Evolutionary conservation across 495 filamentous ascomycete genomes (phyloP).

Genomic region (Thermochaetoides thermophila): DNA sequence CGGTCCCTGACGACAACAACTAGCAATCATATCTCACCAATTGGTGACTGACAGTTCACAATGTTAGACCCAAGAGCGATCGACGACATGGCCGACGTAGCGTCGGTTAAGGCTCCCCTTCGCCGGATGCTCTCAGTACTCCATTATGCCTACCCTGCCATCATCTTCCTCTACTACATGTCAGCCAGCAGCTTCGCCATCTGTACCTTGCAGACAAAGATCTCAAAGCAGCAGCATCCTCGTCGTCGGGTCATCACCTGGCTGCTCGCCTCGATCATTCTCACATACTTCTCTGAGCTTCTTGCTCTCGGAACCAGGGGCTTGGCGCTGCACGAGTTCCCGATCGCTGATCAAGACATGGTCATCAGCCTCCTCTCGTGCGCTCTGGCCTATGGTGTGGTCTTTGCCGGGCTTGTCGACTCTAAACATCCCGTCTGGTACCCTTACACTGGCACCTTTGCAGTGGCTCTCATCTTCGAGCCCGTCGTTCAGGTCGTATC

Average conservation of each 20-base stretch:
- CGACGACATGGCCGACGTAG: constrained; percentile 1
- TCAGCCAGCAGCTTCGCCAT: constrained; percentile 34
- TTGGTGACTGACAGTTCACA: background rate
- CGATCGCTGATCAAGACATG: constrained; percentile 25
- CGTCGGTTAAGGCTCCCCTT: constrained; percentile 1
- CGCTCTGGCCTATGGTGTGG: constrained; percentile 38
- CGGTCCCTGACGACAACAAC: background rate
- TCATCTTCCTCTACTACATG: constrained; percentile 42
- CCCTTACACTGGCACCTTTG: constrained; percentile 42
- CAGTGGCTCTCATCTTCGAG: constrained; percentile 38
- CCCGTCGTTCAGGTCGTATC: constrained; percentile 24
- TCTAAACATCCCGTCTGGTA: constrained; percentile 42
- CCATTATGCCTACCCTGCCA: constrained; percentile 40
- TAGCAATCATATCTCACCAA: background rate
- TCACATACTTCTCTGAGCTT: constrained; percentile 37
- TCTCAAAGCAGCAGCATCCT: constrained; percentile 19
- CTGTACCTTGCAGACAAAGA: constrained; percentile 39
- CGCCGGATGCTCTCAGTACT: constrained; percentile 19
- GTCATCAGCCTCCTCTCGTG: constrained; percentile 39
- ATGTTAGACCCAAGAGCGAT: constrained; percentile 12
- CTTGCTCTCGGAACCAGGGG: constrained; percentile 25
- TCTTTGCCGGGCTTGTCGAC: constrained; percentile 36
- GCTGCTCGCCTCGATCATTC: constrained; percentile 31
- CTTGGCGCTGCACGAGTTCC: constrained; percentile 25
- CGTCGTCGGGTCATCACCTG: constrained; percentile 32